Conservation (phyloP, 2,329 filamentous ascomycete species). For the Claviceps sp. region DNA sequence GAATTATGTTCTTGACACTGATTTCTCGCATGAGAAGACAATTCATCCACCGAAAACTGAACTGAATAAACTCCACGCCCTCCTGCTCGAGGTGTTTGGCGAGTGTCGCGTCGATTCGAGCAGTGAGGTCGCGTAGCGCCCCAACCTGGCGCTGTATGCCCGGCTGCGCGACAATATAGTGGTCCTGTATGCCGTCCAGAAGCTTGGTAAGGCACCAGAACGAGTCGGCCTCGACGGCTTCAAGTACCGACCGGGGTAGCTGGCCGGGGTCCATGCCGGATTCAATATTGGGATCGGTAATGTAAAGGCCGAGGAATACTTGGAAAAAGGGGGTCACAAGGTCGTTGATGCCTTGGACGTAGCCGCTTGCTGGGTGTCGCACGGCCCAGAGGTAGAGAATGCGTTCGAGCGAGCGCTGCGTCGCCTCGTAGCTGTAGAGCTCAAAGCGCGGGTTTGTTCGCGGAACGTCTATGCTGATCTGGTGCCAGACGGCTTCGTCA, state of each 20-base stretch:
- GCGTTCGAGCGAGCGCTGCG: slow-evolving; percentile 82
- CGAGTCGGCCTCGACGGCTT: slow-evolving; percentile 92
- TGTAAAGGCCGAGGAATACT: slow-evolving; percentile 88
- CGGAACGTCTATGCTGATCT: slow-evolving; percentile 96
- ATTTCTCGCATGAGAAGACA: slow-evolving; percentile 96
- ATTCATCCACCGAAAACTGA: slow-evolving; percentile 99
- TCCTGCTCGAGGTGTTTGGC: slow-evolving; percentile 83
- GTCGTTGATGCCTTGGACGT: slow-evolving; percentile 98
- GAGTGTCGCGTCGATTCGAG: slow-evolving; percentile 70
- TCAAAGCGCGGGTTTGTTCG: slow-evolving; percentile 93
- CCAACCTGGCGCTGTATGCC: slow-evolving; percentile 91
- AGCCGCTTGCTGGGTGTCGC: slow-evolving; percentile 89
- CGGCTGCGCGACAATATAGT: slow-evolving; percentile 95
- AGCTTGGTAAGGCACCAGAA: slow-evolving; percentile 98
- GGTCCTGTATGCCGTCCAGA: slow-evolving; percentile 96
- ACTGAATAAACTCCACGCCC: slow-evolving; percentile 96
- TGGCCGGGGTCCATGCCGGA: slow-evolving; percentile 95
- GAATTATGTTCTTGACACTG: slow-evolving; percentile 87
- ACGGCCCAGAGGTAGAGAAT: slow-evolving; percentile 98
- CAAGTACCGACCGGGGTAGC: slow-evolving; percentile 75
- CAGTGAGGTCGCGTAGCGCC: slow-evolving; percentile 77
- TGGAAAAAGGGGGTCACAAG: slow-evolving; percentile 97
- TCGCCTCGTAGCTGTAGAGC: slow-evolving; percentile 90
- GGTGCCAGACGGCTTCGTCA: slow-evolving; percentile 97
- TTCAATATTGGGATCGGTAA: slow-evolving; percentile 86